Conservation (phyloP, 768 basidiomycete genomes). For the Cubamyces sp. region DNA sequence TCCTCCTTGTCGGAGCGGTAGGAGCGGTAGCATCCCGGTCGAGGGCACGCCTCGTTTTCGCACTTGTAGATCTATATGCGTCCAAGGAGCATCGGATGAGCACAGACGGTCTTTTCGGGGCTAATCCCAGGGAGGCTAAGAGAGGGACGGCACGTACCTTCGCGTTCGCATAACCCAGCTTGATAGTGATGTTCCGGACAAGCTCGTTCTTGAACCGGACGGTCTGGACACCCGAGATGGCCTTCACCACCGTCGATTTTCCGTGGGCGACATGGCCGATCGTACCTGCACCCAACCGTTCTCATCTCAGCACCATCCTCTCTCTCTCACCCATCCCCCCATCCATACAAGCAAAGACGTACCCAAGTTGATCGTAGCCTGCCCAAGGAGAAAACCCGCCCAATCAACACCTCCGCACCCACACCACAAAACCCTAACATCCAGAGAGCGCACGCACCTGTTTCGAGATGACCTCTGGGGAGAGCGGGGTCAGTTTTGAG, state of each 20-base stretch:
- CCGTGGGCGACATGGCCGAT: conserved; percentile 99
- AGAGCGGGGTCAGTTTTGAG: conserved; percentile 82
- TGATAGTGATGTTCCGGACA: conserved; percentile 98
- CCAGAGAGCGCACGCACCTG: conserved; percentile 55
- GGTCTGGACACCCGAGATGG: conserved; percentile 97
- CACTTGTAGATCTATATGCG: conserved; percentile 93
- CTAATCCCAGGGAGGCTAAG: not conserved
- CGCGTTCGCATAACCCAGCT: conserved; percentile 98
- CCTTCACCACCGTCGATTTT: conserved; percentile 96
- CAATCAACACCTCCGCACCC: not conserved
- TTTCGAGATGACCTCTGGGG: conserved; percentile 89
- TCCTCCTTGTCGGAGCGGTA: conserved; percentile 96
- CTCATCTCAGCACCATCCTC: conserved; percentile 13
- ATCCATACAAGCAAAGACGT: not conserved
- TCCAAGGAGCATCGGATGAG: not conserved
- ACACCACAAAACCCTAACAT: not conserved
- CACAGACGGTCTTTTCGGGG: not conserved
- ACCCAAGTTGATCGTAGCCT: conserved; percentile 98
- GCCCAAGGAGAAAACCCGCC: conserved; percentile 6
- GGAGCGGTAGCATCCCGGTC: conserved; percentile 93
- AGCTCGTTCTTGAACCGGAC: conserved; percentile 99
- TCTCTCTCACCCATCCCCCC: not conserved
- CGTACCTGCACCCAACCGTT: conserved; percentile 59
- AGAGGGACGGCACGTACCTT: conserved; percentile 63
- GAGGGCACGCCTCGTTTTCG: conserved; percentile 88